Evolutionary conservation across 257 asterid genomes (phyloP).

Genomic region (Haberlea rhodopensis): DNA sequence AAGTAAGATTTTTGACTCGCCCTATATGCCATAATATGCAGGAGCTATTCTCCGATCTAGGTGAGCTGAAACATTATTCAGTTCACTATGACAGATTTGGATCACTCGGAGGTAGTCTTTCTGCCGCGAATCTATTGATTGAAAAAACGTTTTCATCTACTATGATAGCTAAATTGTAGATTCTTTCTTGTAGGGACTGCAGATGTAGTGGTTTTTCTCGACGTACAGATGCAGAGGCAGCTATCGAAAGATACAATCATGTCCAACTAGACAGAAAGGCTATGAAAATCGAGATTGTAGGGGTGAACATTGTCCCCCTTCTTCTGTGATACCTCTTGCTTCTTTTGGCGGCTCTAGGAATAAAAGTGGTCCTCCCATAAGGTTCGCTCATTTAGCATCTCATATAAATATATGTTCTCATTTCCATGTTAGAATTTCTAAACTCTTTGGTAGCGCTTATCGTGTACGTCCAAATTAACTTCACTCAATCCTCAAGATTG

Average conservation of each 20-base stretch:
- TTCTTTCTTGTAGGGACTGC: constrained; percentile 32
- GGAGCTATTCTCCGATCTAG: constrained; percentile 50
- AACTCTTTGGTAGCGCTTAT: too few relatives aligned
- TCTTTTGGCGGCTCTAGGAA: constrained; percentile 35
- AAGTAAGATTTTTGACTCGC: constrained; percentile 15
- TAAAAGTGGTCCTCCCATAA: constrained; percentile 37
- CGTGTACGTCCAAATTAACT: too few relatives aligned
- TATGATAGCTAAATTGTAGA: neutral
- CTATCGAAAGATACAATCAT: constrained; percentile 58
- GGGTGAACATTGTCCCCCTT: constrained; percentile 42
- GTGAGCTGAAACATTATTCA: constrained; percentile 38
- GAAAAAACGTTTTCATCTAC: neutral
- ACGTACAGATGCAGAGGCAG: constrained; percentile 55
- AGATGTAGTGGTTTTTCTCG: constrained; percentile 54
- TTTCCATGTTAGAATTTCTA: too few relatives aligned
- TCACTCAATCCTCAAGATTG: too few relatives aligned
- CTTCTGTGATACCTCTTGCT: constrained; percentile 35
- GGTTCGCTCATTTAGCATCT: constrained; percentile 26
- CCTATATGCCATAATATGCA: constrained; percentile 22
- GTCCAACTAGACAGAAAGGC: constrained; percentile 75
- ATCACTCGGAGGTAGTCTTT: constrained; percentile 46
- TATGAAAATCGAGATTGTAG: constrained; percentile 61
- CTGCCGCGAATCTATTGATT: constrained; percentile 1
- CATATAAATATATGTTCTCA: too few relatives aligned
- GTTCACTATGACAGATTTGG: constrained; percentile 53